phyloP scores from a whole-genome alignment of 75 land plant species.

The Selaginella tamariscina region DNA sequence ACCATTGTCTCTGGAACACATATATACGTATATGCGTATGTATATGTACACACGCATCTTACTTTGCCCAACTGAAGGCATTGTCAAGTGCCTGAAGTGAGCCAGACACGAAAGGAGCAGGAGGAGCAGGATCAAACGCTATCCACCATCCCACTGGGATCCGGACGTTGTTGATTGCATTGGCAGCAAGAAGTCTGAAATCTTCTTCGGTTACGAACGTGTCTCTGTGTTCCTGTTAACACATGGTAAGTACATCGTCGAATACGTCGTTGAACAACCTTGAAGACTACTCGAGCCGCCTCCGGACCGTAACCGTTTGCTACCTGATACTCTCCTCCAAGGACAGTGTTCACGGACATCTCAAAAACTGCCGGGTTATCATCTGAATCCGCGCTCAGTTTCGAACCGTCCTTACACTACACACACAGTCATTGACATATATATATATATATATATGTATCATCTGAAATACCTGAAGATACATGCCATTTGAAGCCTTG shows the following conservation, averaged over 20 bases:
- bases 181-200: background rate
- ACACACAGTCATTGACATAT: too few relatives aligned
- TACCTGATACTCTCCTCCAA: constrained; percentile 75
- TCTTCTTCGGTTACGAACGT: constrained; percentile 1
- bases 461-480: background rate
- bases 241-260: background rate
- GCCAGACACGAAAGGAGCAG: background rate
- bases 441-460: too few relatives aligned
- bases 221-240: background rate
- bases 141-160: constrained; percentile 10
- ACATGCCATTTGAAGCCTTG: background rate
- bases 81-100: constrained; percentile 6
- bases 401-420: too few relatives aligned
- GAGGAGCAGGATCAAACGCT: background rate
- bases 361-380: constrained; percentile 68
- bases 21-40: background rate
- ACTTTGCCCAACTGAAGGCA: constrained; percentile 10
- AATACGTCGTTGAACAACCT: constrained; percentile 23
- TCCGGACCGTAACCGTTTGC: constrained; percentile 69
- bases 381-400: constrained; percentile 72
- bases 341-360: constrained; percentile 41
- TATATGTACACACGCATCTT: background rate
- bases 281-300: constrained; percentile 40
- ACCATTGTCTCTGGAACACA: background rate
- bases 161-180: background rate